Conservation (phyloP, 495 filamentous ascomycete species). For the Talaromyces ruber region DNA sequence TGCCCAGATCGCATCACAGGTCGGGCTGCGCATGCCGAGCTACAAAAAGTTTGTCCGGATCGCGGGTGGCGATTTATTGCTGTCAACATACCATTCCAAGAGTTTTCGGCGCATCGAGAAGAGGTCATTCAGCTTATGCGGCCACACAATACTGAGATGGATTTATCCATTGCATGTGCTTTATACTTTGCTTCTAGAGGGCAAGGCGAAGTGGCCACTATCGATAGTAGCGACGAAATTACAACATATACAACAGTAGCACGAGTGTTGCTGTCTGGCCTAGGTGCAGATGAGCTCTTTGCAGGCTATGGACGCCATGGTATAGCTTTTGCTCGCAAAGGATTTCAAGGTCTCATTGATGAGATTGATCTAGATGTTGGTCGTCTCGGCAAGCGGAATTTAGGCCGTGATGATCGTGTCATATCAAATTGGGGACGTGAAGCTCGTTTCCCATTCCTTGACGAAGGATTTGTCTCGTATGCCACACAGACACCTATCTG, state of each 20-base stretch:
- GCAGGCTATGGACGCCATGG: conserved; percentile 85
- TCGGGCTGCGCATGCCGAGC: conserved; percentile 62
- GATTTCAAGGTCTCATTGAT: conserved; percentile 63
- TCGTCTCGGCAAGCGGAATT: conserved; percentile 82
- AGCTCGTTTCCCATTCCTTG: conserved; percentile 84
- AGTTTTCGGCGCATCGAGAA: conserved; percentile 60
- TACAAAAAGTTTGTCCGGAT: conserved; percentile 60
- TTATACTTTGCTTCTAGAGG: conserved; percentile 91
- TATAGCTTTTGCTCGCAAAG: conserved; percentile 57
- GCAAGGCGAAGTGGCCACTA: conserved; percentile 39
- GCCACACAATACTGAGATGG: conserved; percentile 97
- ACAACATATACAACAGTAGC: conserved; percentile 58
- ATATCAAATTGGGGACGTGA: conserved; percentile 88
- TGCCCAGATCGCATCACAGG: conserved; percentile 91
- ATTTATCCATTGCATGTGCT: conserved; percentile 88
- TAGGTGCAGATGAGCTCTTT: conserved; percentile 95
- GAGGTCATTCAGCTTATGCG: conserved; percentile 68
- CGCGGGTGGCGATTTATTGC: conserved; percentile 72
- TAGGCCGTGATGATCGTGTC: conserved; percentile 88
- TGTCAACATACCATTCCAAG: conserved; percentile 76
- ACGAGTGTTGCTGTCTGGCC: conserved; percentile 79
- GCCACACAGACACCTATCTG: conserved; percentile 63
- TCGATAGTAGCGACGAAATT: background rate
- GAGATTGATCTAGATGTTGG: conserved; percentile 83
- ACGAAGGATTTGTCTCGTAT: conserved; percentile 78